Conservation (phyloP, 495 filamentous ascomycete species). For the Lophium mytilinum region DNA sequence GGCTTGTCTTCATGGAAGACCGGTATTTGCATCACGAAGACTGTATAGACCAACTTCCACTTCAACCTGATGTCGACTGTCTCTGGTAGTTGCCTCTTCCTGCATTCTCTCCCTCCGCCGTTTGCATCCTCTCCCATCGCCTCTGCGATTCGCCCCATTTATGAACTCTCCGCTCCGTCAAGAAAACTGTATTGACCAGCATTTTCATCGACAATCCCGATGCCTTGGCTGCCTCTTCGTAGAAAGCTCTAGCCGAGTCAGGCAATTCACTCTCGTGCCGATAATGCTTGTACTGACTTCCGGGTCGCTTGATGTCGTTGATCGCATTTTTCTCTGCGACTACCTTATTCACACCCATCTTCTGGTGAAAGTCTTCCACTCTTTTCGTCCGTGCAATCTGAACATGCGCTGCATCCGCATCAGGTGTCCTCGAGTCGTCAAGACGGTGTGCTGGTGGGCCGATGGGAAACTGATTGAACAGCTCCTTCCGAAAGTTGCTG, state of each 20-base stretch:
- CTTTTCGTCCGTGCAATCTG: conserved; percentile 17
- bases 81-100: conserved; percentile 12
- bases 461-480: conserved; percentile 48
- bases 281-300: conserved; percentile 51
- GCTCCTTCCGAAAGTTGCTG: conserved; percentile 29
- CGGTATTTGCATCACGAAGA: no score
- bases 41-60: no score
- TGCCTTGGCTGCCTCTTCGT: conserved; percentile 45
- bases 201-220: conserved; percentile 41
- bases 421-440: not conserved
- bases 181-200: conserved; percentile 41
- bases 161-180: conserved; percentile 41
- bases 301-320: conserved; percentile 37
- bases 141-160: conserved; percentile 34
- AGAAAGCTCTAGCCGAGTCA: conserved; percentile 46
- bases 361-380: conserved; percentile 36
- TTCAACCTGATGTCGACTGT: no score
- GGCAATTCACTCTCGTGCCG: conserved; percentile 49
- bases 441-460: conserved; percentile 9
- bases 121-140: conserved; percentile 31
- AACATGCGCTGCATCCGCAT: conserved; percentile 2
- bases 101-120: conserved; percentile 20
- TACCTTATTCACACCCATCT: conserved; percentile 24
- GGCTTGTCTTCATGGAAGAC: no score
- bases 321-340: conserved; percentile 20